phyloP scores from a whole-genome alignment of 805 yeast genomes.

The Priceomyces haplophilus region DNA sequence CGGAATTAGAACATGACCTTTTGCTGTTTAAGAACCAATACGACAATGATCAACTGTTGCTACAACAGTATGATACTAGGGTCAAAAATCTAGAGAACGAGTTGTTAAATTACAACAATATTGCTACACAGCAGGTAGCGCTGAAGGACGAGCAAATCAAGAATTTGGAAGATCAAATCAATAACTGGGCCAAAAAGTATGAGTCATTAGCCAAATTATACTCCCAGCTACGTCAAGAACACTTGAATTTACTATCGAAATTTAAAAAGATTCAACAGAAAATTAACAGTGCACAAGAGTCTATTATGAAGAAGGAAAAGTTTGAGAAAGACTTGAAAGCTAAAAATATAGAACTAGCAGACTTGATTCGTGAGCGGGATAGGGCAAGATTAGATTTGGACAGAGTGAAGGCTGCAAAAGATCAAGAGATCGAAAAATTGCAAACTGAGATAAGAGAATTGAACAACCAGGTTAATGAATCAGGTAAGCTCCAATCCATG shows the following conservation, averaged over 20 bases:
- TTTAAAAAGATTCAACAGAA: conserved; percentile 81
- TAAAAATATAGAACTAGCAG: conserved; percentile 84
- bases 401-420: conserved; percentile 60
- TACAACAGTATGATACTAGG: conserved; percentile 83
- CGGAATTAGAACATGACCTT: conserved; percentile 79
- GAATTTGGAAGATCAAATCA: conserved; percentile 69
- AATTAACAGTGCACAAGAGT: conserved; percentile 87
- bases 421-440: conserved; percentile 60
- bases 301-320: conserved; percentile 77
- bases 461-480: conserved; percentile 53
- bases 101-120: conserved; percentile 53
- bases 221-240: conserved; percentile 90
- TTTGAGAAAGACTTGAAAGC: conserved; percentile 79
- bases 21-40: conserved; percentile 73
- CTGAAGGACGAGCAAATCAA: conserved; percentile 72
- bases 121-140: conserved; percentile 69
- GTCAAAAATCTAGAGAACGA: conserved; percentile 81
- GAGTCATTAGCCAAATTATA: conserved; percentile 86
- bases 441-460: conserved; percentile 63
- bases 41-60: conserved; percentile 77
- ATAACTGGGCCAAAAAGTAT: conserved; percentile 79
- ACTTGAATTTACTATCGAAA: conserved; percentile 70
- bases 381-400: conserved; percentile 83
- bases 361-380: conserved; percentile 83
- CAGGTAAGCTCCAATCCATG: conserved; percentile 61